Base-by-base conservation (phyloP, 1,284 basidiomycete genomes). In the Marasmius tenuissimus region DNA sequence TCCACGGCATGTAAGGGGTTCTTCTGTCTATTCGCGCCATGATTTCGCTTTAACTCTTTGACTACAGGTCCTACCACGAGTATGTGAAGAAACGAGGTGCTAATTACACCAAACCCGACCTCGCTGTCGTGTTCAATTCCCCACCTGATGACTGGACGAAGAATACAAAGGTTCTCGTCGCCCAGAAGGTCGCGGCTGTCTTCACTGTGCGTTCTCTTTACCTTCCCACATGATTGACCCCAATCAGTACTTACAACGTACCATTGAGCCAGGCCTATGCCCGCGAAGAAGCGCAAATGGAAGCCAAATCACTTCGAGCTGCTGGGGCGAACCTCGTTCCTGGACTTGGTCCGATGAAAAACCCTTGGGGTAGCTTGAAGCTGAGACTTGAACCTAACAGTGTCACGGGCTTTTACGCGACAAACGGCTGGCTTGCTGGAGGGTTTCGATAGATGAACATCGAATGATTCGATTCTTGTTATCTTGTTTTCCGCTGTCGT, bases 111-210 rank as follows among this genome's bases (percentile, higher is more conserved):
- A 67, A 61, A 20, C 75, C 74, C 1, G 73, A 73, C 51, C 66
- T 76, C 16, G 71, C 71, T 2, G 63, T 75, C 40, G 74, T 71
- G 0, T 75, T 76, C 65, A 72, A 76, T 58, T 71, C 73, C 12
- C 71, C 72, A 1, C 61, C 65, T 14, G 70, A 69, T 0, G 66
- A 69, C 45, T 75, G 73, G 73, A 55, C 57, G 42, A 48, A 58
- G 12, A 70, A 72, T 0, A 60, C 72, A 42, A 61, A 66, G n/a
- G 9, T 66, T 11, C 65, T 75, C n/a, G 63, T 70, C 14, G 60
- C 70, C 33, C 64, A 63, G 11, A 66, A 68, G 14, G 68, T 73
- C n/a, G 69, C 71, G 1, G 64, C 64, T 4, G 56, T 72, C 1
- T 74, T 75, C 42, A 73, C 73, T 27, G 72, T 71, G 45, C 40